Evolutionary conservation across 2,329 filamentous ascomycete species (phyloP), one percentile per base, ranked within the genome.

Genomic region (Corinectria fuckeliana): DNA sequence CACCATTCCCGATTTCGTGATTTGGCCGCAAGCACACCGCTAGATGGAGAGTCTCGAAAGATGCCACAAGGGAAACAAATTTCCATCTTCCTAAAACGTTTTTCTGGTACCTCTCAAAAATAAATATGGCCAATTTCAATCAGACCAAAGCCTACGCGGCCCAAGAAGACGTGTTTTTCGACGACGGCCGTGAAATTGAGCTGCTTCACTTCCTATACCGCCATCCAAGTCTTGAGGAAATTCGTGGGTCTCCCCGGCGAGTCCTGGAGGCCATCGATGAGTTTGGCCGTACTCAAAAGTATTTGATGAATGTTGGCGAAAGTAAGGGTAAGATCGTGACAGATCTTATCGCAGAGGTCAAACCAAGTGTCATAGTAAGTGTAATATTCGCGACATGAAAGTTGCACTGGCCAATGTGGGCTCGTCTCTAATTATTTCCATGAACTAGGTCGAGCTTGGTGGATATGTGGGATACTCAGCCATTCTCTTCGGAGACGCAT

Each of bases 401-500:
- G n/a, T n/a, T 23, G 16, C 5, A 21, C 4, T 10, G 18, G 11
- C 1, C 16, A 5, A 13, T n/a, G 7, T 20, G 11, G 18, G 3
- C 18, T 5, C 20, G 38, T 14, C 9, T 21, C 11, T n/a, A 8
- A 48, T 18, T 14, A 20, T 2, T 25, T 3, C 1, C n/a, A 4
- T 6, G 13, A 16, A 3, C 2, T 25, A 77, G 75, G 82, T 94
- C 45, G 91, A 95, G 72, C 82, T 95, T 0, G 91, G 92, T 41
- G 89, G 90, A 42, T 95, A 95, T 74, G 83, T 93, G 20, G 91
- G 91, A 36, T 95, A 95, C 79, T 94, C 91, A 0, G 88, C 88
- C 60, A 87, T 95, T 58, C 80, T 92, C 1, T 94, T 93, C 70
- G 90, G 85, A 39, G 82, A 86, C 34, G 88, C 89, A 0, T 77